Base-by-base conservation (phyloP, 306 rosid species). In the Citrullus colocynthis region DNA sequence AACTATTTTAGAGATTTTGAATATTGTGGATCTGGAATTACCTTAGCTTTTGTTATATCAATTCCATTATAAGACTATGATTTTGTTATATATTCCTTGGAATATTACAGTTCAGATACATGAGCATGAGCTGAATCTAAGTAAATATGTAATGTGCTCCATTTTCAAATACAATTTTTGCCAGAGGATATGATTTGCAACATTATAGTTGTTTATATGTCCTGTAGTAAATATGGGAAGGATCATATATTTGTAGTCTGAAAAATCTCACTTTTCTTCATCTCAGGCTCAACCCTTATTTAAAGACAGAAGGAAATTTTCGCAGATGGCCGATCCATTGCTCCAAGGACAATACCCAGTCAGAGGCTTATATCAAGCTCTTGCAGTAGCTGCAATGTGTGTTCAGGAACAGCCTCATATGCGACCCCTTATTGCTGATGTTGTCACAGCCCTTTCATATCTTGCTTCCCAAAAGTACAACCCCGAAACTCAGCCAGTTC, bases 371-470 rank as follows among this genome's bases (percentile, higher is more conserved):
- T 87, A 87, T 72, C 90, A 87, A 81, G 90, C 88, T 77, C 88
- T 87, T 60, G 90, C 90, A 0, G 87, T 87, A 60, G 90, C 90
- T 76, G 90, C 90, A 51, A 87, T 87, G 90, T 87, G 90, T 69
- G 88, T 85, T 82, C 90, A 87, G 81, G 90, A 87, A 74, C 88
- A 87, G 55, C 90, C 90, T 32, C 84, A 70, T n/a, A 85, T 85
- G 88, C 82, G 90, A 77, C 90, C 90, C 77, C 84, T 81, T 59
- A 87, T 87, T 54, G 90, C 90, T 0, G 90, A 87, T 51, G 90
- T 85, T 18, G 88, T 87, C 75, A 87, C 90, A 0, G 90, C 90
- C 67, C 90, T 87, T 37, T 58, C 80, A 36, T 87, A 87, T 75
- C 90, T 87, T 39, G 90, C 90, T 57, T 83, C 86, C 76, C 90